Evolutionary conservation across 2,329 filamentous ascomycete genomes (phyloP), one percentile per base, ranked within the genome.

Genomic region (Fusarium heterosporum): DNA sequence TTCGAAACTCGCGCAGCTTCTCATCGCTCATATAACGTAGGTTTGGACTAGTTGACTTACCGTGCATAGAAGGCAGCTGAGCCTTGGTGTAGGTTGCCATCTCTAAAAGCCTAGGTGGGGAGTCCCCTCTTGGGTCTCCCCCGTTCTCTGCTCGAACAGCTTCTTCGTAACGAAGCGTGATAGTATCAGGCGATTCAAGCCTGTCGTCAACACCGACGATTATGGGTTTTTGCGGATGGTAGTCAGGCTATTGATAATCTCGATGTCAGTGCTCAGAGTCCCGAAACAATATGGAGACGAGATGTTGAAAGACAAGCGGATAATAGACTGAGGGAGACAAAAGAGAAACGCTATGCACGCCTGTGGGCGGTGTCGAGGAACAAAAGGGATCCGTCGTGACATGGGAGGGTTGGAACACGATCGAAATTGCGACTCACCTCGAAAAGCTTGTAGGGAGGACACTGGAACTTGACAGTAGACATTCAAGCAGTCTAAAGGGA

Each of bases 51-150:
- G 11, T 50, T 22, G 29, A 89, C 93, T 82, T 83, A 96, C 93
- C 91, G 81, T 95, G 91, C 82, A 94, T 87, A 78, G 90, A 90
- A 78, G 90, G 85, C 80, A 89, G 84, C 78, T 91, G 88, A 60
- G 88, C 81, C 81, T 96, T 97, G 84, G 93, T 94, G 80, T 90
- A 90, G 79, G 79, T 72, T 45, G 79, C 78, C 79, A 81, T 81
- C 16, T 78, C 73, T 26, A 77, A 72, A 46, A 78, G 65, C 68
- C 71, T 72, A 65, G 75, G 83, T 76, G 84, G 83, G 80, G 82
- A 87, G 80, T 83, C 87, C 84, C 83, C 81, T 74, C 78, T 79
- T 78, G 81, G 81, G 78, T 80, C 82, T 78, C 83, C 83, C 74
- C 83, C 83, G 81, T 81, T 83, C 68, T 79, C 82, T 79, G 80